Base-by-base conservation (phyloP, 495 filamentous ascomycete genomes). In the Penicillium maclennaniae region DNA sequence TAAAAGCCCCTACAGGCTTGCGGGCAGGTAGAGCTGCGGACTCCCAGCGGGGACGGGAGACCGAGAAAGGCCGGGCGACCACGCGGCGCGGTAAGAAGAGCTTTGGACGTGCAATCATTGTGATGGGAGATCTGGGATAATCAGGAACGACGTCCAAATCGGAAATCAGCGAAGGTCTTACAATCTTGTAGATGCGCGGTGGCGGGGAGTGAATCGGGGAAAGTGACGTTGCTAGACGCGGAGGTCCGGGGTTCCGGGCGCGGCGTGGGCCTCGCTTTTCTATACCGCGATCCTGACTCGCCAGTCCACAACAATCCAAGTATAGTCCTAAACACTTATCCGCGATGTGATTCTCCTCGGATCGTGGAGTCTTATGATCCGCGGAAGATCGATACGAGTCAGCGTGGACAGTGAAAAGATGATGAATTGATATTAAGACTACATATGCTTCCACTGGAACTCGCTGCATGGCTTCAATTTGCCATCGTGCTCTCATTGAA, bases 1-100 rank as follows among this genome's bases (percentile, higher is more conserved):
- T 83, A 72, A 97, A 92, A 46, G 91, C 91, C 43, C 92, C 92
- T 42, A 96, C 82, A 8, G 92, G 92, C 69, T 87, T 95, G 60
- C 83, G 81, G 44, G 79, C 79, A 7, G 88, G 88, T 55, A 90
- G 63, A 19, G 84, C 64, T 51, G 58, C 58, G 51, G 63, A 65
- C 26, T 72, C 49, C 55, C 58, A 72, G 48, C 66, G 61, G 39
- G 65, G 60, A 39, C 62, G 57, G 53, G 75, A 72, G 45, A 59
- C 55, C 27, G 72, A 72, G 60, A 76, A 73, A 28, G 66, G 63
- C 53, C 62, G 60, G 37, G 63, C 54, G 45, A 60, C 59, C 49
- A 60, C 55, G 55, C 59, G 58, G 55, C 54, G 50, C 17, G 65
- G 63, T 8, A 67, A 47, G 8, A 68, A 43, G 31, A 59, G 43